Evolutionary conservation across 2,329 filamentous ascomycete species (phyloP).

Genomic region (Penicillium sp.): DNA sequence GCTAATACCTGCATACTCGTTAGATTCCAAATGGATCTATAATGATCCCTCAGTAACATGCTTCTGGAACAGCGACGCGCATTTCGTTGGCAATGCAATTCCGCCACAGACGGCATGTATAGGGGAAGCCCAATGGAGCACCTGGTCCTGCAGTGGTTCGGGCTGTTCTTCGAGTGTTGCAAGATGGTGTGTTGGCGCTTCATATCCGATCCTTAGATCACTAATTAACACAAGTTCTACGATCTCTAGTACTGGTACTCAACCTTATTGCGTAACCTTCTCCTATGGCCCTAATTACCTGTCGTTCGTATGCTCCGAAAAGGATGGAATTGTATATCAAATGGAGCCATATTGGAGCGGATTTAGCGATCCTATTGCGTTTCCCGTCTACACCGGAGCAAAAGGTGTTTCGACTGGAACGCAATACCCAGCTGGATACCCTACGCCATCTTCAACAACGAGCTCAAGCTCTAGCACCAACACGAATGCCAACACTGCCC

Average conservation of each 20-base stretch:
- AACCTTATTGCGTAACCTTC: not conserved
- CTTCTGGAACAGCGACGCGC: not conserved
- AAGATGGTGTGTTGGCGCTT: not conserved
- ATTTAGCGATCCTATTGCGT: not conserved
- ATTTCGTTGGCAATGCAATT: not conserved
- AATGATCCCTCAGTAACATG: not conserved
- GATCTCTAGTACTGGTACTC: not conserved
- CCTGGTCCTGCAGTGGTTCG: not conserved
- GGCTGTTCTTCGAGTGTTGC: not conserved
- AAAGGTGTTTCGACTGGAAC: not conserved
- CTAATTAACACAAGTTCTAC: not conserved
- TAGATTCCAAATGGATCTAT: not conserved
- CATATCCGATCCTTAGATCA: not conserved
- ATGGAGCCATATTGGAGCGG: not conserved
- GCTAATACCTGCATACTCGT: not conserved
- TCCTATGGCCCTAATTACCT: not conserved
- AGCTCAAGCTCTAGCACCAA: not conserved
- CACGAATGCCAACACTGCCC: not conserved
- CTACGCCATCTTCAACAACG: not conserved
- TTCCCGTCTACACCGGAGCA: not conserved
- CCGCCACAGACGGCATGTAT: not conserved
- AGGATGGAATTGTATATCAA: not conserved
- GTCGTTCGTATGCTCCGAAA: not conserved
- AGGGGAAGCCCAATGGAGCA: not conserved
- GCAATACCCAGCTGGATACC: not conserved